Percentiles rank a stretch among this genome's conserved stretches.
phyloP scores from a whole-genome alignment of 140 eudicot genomes.

The Oenanthe javanica region DNA sequence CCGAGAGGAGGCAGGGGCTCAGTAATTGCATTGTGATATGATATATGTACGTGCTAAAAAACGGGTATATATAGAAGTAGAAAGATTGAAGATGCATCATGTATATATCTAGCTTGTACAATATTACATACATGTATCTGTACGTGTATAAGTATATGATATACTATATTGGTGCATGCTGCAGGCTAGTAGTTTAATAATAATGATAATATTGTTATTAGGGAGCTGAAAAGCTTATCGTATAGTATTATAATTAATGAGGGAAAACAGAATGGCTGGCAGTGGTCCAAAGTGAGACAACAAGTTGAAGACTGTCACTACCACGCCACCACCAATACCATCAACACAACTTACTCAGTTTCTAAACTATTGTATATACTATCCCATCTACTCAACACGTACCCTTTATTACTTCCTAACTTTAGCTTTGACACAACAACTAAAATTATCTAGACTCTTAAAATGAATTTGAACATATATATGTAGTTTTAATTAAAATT shows the following conservation, averaged over 20 bases:
- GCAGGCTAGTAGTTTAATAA: not conserved
- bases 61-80: not conserved
- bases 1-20: not conserved
- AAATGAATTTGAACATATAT: too few relatives aligned
- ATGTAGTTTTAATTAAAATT: too few relatives aligned
- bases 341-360: not conserved
- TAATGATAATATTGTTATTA: slow-evolving; percentile 6
- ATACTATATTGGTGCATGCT: not conserved
- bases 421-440: too few relatives aligned
- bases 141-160: too few relatives aligned
- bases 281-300: slow-evolving; percentile 5
- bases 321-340: slow-evolving; percentile 6
- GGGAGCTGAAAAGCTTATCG: not conserved
- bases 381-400: too few relatives aligned
- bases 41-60: not conserved
- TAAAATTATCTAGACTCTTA: too few relatives aligned
- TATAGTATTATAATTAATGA: not conserved
- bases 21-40: slow-evolving; percentile 3
- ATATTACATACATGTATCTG: too few relatives aligned
- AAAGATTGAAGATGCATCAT: not conserved
- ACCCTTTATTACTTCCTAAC: too few relatives aligned
- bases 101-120: too few relatives aligned
- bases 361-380: too few relatives aligned
- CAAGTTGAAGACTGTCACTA: not conserved
- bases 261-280: not conserved